Base-by-base conservation (phyloP, 345 rosid genomes). In the Citrus hindsii region DNA sequence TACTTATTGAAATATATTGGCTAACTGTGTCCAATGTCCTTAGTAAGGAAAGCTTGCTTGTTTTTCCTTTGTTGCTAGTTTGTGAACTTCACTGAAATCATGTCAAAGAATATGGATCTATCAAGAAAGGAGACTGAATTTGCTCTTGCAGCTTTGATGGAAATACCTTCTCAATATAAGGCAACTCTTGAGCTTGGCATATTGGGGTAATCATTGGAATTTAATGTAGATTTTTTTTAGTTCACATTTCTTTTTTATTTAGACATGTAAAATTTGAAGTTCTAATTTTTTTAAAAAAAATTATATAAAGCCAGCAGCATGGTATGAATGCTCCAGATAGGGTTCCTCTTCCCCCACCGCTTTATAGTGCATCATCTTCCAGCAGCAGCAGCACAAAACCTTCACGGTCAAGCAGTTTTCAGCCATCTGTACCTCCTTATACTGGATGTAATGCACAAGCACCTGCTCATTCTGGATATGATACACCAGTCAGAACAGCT, bases 111-210 rank as follows among this genome's bases (percentile, higher is more conserved):
- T 81, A 75, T 77, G 62, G 85, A 85, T 82, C 76, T 82, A n/a
- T 79, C 90, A 35, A 90, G 90, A 80, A 95, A 89, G 79, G 89
- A 95, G 80, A 82, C 95, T 6, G 92, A 90, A 69, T 92, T 94
- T 81, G 92, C 98, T 58, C 94, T 95, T 30, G 85, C 95, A 10
- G 91, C 98, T 9, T 86, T 95, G 85, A 95, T 95, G 98, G 98
- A 95, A 85, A 93, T 95, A 80, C 98, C 98, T 2, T 84, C 92
- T 82, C 98, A 95, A 75, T 92, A 95, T 55, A 91, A 89, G 79
- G 98, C 98, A 79, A 95, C 95, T 25, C 30, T 95, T 1, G 98
- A 92, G 78, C 92, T 86, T 37, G 90, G 93, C 76, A 67, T 94
- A 74, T 80, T 94, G 77, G 96, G 97, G 98, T 92, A 81, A 63